phyloP scores from a whole-genome alignment of 164 flowering plant species.

The Echeveria elegans region DNA sequence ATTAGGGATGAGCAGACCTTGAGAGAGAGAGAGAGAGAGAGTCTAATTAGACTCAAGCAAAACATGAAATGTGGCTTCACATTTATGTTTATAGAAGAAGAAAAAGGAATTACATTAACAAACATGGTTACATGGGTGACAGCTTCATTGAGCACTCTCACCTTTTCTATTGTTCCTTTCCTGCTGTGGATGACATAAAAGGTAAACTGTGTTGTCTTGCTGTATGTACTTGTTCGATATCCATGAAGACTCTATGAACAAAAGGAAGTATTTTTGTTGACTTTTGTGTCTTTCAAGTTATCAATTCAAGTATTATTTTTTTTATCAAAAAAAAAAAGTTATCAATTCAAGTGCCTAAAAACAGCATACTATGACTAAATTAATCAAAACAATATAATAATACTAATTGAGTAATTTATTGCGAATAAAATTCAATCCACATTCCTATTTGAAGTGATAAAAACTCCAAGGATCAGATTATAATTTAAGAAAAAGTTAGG shows the following conservation, averaged over 20 bases:
- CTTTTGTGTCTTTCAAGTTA: background rate
- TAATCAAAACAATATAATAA: too few species aligned
- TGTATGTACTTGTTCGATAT: background rate
- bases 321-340: too few species aligned
- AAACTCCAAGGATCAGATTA: too few species aligned
- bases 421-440: too few species aligned
- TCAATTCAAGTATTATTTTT: too few species aligned
- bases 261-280: background rate
- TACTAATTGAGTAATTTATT: too few species aligned
- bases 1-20: too few species aligned
- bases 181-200: background rate
- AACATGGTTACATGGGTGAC: background rate
- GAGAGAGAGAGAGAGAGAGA: too few species aligned
- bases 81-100: background rate
- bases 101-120: background rate
- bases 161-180: background rate
- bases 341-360: too few species aligned
- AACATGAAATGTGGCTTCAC: background rate
- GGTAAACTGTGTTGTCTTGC: background rate
- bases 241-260: background rate
- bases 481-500: too few species aligned
- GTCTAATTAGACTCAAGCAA: background rate
- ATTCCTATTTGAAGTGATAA: too few species aligned
- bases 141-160: background rate
- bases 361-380: too few species aligned